phyloP scores from a whole-genome alignment of 2,329 filamentous ascomycete species.

The Aspergillus chevalieri region DNA sequence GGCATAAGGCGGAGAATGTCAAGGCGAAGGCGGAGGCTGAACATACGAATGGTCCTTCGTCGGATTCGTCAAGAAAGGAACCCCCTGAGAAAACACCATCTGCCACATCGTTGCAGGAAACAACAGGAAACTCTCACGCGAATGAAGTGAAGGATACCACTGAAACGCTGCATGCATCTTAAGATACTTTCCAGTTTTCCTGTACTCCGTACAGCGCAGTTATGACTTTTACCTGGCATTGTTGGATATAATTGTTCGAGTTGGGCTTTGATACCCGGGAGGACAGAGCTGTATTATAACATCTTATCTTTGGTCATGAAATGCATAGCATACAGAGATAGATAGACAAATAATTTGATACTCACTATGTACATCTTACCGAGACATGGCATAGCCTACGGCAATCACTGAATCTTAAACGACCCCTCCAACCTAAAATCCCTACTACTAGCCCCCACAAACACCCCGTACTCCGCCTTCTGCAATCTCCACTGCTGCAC shows the following conservation, averaged over 20 bases:
- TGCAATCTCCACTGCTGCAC: constrained; percentile 51
- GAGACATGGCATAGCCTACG: too few species aligned
- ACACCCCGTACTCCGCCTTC: not conserved
- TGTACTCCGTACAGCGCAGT: not conserved
- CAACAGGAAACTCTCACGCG: too few species aligned
- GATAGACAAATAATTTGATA: not conserved
- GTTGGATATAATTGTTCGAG: not conserved
- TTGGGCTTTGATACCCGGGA: not conserved
- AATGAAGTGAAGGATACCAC: too few species aligned
- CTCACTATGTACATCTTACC: too few species aligned
- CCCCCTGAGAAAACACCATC: too few species aligned
- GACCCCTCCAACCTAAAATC: not conserved
- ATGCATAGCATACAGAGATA: not conserved
- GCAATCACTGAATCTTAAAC: not conserved
- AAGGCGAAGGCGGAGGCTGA: not conserved
- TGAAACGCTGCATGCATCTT: too few species aligned
- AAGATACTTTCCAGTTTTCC: too few species aligned
- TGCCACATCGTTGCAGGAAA: too few species aligned
- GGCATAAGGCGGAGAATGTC: not conserved
- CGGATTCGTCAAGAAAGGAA: not conserved
- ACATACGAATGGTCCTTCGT: not conserved
- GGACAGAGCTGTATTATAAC: not conserved
- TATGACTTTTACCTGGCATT: not conserved
- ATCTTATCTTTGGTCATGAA: not conserved
- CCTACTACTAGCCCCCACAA: not conserved